A percentile compares a stretch with the other conserved stretches of the same genome.
Conservation (phyloP, 352 stramenopile species). For the Hyaloperonospora arabidopsidis region DNA sequence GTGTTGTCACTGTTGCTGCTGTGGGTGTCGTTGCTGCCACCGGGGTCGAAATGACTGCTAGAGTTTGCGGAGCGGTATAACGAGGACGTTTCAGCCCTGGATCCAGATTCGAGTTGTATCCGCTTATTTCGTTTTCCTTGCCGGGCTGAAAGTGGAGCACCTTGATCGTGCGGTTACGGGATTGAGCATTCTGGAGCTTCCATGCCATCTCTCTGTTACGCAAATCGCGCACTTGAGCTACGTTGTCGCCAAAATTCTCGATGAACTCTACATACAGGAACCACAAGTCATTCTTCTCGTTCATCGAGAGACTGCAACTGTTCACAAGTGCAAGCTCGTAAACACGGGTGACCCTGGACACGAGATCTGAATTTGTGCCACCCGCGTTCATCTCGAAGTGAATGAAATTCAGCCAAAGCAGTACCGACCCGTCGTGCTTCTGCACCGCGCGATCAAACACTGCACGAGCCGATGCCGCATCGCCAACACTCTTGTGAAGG, state of each 20-base stretch:
- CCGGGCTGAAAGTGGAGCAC: constrained; percentile 41
- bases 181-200: constrained; percentile 56
- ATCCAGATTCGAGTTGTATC: constrained; percentile 31
- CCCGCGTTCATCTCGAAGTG: constrained; percentile 52
- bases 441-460: constrained; percentile 41
- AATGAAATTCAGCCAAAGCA: constrained; percentile 63
- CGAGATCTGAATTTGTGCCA: constrained; percentile 21
- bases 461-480: constrained; percentile 31
- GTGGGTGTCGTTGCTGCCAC: constrained; percentile 14
- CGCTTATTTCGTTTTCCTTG: constrained; percentile 12
- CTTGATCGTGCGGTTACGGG: constrained; percentile 48
- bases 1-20: constrained; percentile 12
- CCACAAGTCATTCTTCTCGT: constrained; percentile 79
- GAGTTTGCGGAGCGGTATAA: constrained; percentile 29
- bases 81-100: constrained; percentile 47
- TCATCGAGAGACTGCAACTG: constrained; percentile 39
- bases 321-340: constrained; percentile 48
- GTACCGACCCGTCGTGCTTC: constrained; percentile 35
- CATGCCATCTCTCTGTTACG: constrained; percentile 48
- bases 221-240: constrained; percentile 44
- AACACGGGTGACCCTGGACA: constrained; percentile 34
- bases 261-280: constrained; percentile 74
- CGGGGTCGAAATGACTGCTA: constrained; percentile 12
- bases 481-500: constrained; percentile 37
- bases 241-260: constrained; percentile 39